phyloP scores from a whole-genome alignment of 495 filamentous ascomycete species.

The Thermothielavioides terrestris region DNA sequence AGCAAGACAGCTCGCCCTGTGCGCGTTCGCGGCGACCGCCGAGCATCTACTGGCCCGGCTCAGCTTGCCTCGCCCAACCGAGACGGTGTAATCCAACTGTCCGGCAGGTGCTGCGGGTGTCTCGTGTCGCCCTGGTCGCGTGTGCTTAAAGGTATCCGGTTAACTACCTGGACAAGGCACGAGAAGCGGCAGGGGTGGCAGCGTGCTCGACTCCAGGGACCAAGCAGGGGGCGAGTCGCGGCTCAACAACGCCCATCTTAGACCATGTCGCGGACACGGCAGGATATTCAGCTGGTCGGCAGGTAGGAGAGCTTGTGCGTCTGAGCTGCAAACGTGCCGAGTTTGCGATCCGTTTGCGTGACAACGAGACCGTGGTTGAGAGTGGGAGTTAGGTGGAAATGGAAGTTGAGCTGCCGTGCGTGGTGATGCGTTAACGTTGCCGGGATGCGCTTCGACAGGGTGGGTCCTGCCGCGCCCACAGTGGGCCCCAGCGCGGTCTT shows the following conservation, averaged over 20 bases:
- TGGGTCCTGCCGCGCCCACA: no score
- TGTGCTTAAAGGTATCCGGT: neutral
- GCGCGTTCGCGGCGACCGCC: neutral
- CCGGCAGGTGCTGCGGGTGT: neutral
- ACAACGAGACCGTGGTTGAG: no score
- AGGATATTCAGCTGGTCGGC: no score
- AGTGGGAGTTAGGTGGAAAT: no score
- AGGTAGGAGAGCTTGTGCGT: neutral
- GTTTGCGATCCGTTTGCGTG: neutral
- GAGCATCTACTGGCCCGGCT: neutral
- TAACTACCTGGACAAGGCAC: neutral
- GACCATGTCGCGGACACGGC: constrained; percentile 5
- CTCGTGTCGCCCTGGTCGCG: neutral
- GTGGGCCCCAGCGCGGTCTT: no score
- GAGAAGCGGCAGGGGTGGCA: neutral
- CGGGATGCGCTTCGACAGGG: no score
- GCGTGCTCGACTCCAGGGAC: neutral
- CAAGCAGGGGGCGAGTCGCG: neutral
- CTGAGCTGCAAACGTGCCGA: neutral
- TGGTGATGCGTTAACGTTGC: no score
- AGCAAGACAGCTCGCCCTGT: no score
- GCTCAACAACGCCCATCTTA: constrained; percentile 5
- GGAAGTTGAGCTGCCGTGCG: no score
- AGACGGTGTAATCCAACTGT: neutral
- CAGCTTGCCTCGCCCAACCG: neutral